These are phyloP conservation scores for Heterobasidion occidentale DNA, from an alignment of 1,284 basidiomycete species.

Conservation along the genomic window DNA sequence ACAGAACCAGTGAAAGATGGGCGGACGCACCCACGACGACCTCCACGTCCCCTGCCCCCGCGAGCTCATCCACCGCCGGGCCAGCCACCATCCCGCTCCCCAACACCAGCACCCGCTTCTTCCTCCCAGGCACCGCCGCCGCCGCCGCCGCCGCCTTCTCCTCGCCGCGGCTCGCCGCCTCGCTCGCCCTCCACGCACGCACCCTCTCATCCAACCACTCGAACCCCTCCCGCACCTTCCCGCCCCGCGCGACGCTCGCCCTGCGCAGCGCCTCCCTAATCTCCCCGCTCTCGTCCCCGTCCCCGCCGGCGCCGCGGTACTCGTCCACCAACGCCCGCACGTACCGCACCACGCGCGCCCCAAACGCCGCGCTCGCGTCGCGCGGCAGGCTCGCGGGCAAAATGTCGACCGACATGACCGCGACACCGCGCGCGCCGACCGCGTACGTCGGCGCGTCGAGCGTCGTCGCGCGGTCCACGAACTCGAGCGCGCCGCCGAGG, in stretches of 20 bases:
- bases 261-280: conserved; percentile 46
- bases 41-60: conserved; percentile 49
- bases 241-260: conserved; percentile 66
- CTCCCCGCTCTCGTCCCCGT: conserved; percentile 17
- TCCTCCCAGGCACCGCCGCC: conserved; percentile 17
- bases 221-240: conserved; percentile 46
- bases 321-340: conserved; percentile 46
- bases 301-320: conserved; percentile 22
- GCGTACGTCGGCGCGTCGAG: conserved; percentile 71
- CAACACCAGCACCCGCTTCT: conserved; percentile 73
- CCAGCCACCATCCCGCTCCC: conserved; percentile 91
- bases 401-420: conserved; percentile 86
- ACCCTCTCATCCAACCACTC: conserved; percentile 53
- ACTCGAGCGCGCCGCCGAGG: conserved; percentile 80
- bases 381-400: conserved; percentile 76
- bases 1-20: not conserved
- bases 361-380: conserved; percentile 78
- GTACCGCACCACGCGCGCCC: conserved; percentile 59
- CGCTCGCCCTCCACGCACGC: conserved; percentile 28
- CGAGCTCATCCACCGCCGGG: conserved; percentile 72
- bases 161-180: not conserved
- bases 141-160: not conserved
- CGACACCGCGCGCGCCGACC: conserved; percentile 40
- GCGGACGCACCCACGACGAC: conserved; percentile 64
- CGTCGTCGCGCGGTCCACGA: conserved; percentile 69